Evolutionary conservation across 495 filamentous ascomycete genomes (phyloP).

Genomic region (Terfezia boudieri): DNA sequence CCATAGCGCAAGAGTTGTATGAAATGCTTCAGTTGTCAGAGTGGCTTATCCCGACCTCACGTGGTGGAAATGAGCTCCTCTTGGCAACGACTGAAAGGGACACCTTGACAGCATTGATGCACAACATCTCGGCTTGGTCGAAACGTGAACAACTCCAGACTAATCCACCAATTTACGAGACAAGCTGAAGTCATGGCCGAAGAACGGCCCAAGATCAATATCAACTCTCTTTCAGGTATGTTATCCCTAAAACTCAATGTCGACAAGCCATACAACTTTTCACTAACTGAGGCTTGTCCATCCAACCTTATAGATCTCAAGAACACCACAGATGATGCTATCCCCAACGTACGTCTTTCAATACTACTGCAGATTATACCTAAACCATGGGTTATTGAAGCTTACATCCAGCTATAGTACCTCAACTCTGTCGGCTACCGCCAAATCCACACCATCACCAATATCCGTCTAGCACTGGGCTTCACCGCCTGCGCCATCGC

Average conservation of each 20-base stretch:
- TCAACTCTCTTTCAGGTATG: conserved; percentile 11
- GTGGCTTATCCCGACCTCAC: too few species aligned
- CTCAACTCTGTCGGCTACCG: conserved; percentile 61
- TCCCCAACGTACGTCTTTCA: conserved; percentile 21
- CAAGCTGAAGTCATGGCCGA: neutral
- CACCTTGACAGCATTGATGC: too few species aligned
- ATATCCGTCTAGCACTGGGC: conserved; percentile 62
- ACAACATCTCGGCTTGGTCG: too few species aligned
- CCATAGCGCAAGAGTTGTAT: conserved; percentile 33
- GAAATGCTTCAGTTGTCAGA: too few species aligned
- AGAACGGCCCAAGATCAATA: conserved; percentile 10
- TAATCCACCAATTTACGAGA: too few species aligned
- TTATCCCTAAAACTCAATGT: neutral
- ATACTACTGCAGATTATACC: neutral
- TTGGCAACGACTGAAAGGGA: too few species aligned
- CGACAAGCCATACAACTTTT: too few species aligned
- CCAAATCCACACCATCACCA: conserved; percentile 56
- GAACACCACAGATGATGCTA: conserved; percentile 83
- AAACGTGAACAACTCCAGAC: too few species aligned
- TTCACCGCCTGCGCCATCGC: conserved; percentile 63
- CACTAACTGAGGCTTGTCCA: too few species aligned
- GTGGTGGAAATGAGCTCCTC: too few species aligned
- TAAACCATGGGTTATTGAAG: neutral
- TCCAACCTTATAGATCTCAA: conserved; percentile 48
- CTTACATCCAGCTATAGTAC: conserved; percentile 32